Evolutionary conservation across 2,329 filamentous ascomycete species (phyloP).

Genomic region (Ophiostoma ips): DNA sequence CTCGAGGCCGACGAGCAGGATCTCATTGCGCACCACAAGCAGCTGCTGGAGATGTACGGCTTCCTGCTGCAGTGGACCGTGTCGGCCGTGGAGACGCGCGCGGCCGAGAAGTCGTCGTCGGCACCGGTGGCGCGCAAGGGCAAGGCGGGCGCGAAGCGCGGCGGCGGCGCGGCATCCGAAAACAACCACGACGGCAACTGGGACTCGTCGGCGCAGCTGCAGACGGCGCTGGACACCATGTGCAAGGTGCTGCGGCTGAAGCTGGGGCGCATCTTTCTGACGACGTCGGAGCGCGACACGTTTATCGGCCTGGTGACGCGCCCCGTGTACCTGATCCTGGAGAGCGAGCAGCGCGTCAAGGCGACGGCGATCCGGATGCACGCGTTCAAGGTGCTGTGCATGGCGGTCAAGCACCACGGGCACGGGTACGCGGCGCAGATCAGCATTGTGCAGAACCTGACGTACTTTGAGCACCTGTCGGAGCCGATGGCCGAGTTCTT

Average conservation of each 20-base stretch:
- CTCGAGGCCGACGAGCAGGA: constrained; percentile 89
- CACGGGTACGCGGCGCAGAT: constrained; percentile 96
- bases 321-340: constrained; percentile 83
- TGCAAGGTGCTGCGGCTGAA: constrained; percentile 91
- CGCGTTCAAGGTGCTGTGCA: constrained; percentile 90
- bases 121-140: constrained; percentile 58
- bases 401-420: constrained; percentile 93
- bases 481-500: constrained; percentile 98
- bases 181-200: constrained; percentile 52
- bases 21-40: constrained; percentile 72
- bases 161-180: constrained; percentile 9
- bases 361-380: constrained; percentile 85
- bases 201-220: constrained; percentile 81
- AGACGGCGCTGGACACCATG: constrained; percentile 83
- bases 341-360: constrained; percentile 88
- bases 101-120: constrained; percentile 72
- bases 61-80: constrained; percentile 94
- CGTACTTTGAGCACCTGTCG: constrained; percentile 96
- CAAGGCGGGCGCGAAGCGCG: no score
- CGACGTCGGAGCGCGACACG: constrained; percentile 89
- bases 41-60: constrained; percentile 82
- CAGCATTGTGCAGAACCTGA: constrained; percentile 91
- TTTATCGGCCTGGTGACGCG: constrained; percentile 86
- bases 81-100: constrained; percentile 84
- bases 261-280: constrained; percentile 83